Evolutionary conservation across 1,284 basidiomycete species (phyloP).

Genomic region (Xanthoconium separans): DNA sequence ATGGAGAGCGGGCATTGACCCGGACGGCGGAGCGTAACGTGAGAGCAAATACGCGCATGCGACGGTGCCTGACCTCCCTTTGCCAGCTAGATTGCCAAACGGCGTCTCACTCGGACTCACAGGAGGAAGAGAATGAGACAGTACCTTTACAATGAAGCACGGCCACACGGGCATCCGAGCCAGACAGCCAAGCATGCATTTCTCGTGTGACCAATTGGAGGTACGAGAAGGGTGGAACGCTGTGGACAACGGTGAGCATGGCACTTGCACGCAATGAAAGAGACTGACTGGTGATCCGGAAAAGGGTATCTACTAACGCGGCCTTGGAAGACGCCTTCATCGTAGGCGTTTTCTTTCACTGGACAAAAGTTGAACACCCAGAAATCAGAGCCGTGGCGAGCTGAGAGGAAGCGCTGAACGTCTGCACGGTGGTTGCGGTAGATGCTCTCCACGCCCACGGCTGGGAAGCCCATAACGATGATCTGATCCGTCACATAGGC

Average conservation of each 20-base stretch:
- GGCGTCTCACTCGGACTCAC: constrained; percentile 5
- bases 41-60: constrained; percentile 80
- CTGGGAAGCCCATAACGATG: constrained; percentile 91
- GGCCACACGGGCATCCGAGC: constrained; percentile 67
- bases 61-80: constrained; percentile 81
- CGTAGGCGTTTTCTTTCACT: constrained; percentile 69
- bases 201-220: constrained; percentile 77
- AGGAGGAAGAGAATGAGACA: neutral
- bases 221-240: constrained; percentile 80
- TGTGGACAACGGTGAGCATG: constrained; percentile 25
- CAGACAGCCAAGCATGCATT: constrained; percentile 76
- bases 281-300: constrained; percentile 80
- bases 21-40: constrained; percentile 11
- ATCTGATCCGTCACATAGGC: constrained; percentile 82
- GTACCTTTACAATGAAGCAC: constrained; percentile 89
- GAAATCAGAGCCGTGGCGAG: constrained; percentile 73
- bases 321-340: constrained; percentile 57
- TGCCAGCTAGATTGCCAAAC: constrained; percentile 52
- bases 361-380: constrained; percentile 91
- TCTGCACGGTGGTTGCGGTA: constrained; percentile 83
- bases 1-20: constrained; percentile 2
- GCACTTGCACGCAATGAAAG: neutral
- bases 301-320: constrained; percentile 85
- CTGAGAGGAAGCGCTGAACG: constrained; percentile 75
- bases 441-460: constrained; percentile 73